Evolutionary conservation across 306 rosid species (phyloP), one percentile per base, ranked within the genome.

Genomic region (Hippophae tibetana): DNA sequence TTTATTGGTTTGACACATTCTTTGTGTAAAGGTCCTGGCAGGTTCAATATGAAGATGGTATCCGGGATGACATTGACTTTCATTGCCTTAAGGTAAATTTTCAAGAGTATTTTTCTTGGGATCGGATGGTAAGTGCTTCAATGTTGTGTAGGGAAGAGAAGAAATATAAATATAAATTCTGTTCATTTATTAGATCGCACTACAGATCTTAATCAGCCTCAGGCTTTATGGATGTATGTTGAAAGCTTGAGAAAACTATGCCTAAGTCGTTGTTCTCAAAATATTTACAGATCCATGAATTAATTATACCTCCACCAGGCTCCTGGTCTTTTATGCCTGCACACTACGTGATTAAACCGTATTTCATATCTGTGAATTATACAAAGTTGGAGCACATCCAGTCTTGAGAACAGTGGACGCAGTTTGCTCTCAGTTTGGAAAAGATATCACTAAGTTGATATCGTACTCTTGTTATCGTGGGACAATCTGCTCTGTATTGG

Each of bases 381-480:
- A 64, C 13, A 6, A 40, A 43, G 40, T 11, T 27, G 12, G 56
- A 61, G n/a, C 8, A 47, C 55, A 27, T 31, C 38, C 38, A 12
- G 44, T 61, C 25, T 11, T 11, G 7, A 13, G 52, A 50, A n/a
- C 31, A 43, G 59, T 59, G 56, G 44, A 50, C 54, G 60, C 8
- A 47, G 58, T 52, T 57, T 58, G 60, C 64, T 50, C 55, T 27
- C 42, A 40, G 7, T 8, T 9, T 48, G 45, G 42, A 58, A 6
- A 8, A 8, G 50, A 57, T 27, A 26, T 46, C 66, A 62, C 52
- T 73, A 38, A 62, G 46, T 57, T 67, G 60, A 5, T 23, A 13
- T 31, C 26, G 56, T 56, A 52, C 58, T 54, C 49, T 61, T 3
- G 8, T 53, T 72, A 54, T 2, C 8, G 59, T 31, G 38, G 38